These are phyloP conservation scores for Dictyostelium capitatum DNA, from an alignment of 78 protist species.

Conservation along the genomic window DNA sequence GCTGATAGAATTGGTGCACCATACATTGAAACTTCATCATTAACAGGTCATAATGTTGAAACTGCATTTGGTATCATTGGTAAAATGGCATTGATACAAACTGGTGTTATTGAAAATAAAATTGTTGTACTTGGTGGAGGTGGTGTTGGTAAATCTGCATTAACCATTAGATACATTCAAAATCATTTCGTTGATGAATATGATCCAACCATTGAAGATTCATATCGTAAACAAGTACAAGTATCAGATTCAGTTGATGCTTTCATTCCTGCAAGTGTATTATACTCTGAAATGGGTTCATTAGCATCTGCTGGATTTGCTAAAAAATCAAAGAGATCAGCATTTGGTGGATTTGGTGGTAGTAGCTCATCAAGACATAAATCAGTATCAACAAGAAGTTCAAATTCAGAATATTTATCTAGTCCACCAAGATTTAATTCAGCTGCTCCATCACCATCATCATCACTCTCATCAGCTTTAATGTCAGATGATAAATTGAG, in stretches of 20 bases:
- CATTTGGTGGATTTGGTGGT: constrained; percentile 32
- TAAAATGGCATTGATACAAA: background rate
- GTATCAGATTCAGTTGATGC: background rate
- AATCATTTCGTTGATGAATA: constrained; percentile 84
- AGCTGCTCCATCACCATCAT: background rate
- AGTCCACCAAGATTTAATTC: background rate
- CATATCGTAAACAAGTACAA: constrained; percentile 87
- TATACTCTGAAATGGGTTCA: background rate
- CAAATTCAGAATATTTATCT: background rate
- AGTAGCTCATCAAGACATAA: background rate
- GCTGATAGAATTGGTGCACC: constrained; percentile 70
- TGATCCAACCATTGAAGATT: constrained; percentile 96
- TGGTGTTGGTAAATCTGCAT: constrained; percentile 86
- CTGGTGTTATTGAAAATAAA: constrained; percentile 14
- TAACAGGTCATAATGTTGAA: constrained; percentile 83
- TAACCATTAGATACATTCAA: constrained; percentile 79
- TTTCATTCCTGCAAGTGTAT: background rate
- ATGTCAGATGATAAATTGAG: too few relatives aligned
- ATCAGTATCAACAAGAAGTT: too few relatives aligned
- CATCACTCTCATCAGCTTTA: too few relatives aligned
- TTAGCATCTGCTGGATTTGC: background rate
- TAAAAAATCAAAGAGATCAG: background rate
- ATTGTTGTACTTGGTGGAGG: constrained; percentile 88
- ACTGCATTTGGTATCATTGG: constrained; percentile 81
- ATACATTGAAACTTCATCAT: constrained; percentile 86